Conservation (phyloP, 2,329 filamentous ascomycete species). For the Dactylellina parvicollis region DNA sequence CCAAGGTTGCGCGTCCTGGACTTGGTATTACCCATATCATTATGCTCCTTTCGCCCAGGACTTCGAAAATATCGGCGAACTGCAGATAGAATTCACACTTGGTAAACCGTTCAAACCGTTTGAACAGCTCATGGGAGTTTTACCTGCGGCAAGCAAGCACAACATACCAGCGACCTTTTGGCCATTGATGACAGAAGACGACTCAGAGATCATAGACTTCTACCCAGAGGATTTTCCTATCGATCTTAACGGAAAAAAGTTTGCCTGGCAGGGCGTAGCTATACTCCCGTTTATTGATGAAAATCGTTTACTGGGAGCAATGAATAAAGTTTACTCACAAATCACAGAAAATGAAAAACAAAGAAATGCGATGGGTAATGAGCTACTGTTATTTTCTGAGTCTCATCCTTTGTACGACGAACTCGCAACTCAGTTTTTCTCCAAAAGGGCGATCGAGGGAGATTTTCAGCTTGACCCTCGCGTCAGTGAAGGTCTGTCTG, state of each 20-base stretch:
- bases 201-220: constrained; percentile 95
- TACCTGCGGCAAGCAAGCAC: constrained; percentile 84
- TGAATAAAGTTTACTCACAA: constrained; percentile 81
- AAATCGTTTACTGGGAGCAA: constrained; percentile 80
- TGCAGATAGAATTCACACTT: constrained; percentile 83
- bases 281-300: constrained; percentile 96
- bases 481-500: constrained; percentile 79
- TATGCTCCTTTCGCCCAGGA: constrained; percentile 98
- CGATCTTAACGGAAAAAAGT: constrained; percentile 97
- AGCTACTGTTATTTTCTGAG: constrained; percentile 85
- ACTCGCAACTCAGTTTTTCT: constrained; percentile 85
- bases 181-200: constrained; percentile 83
- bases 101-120: constrained; percentile 89
- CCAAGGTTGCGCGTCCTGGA: constrained; percentile 97
- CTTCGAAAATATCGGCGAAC: constrained; percentile 82
- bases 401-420: constrained; percentile 86
- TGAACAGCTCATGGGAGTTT: constrained; percentile 97
- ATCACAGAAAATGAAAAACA: constrained; percentile 78
- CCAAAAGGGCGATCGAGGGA: constrained; percentile 77
- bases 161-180: constrained; percentile 90
- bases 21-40: constrained; percentile 98
- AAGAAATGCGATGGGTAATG: constrained; percentile 81
- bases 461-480: constrained; percentile 78
- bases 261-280: constrained; percentile 96
- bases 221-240: constrained; percentile 94